These are phyloP conservation scores for Lodderomyces orthopsilosis DNA, from an alignment of 1,139 yeast species.

Conservation along the genomic window DNA sequence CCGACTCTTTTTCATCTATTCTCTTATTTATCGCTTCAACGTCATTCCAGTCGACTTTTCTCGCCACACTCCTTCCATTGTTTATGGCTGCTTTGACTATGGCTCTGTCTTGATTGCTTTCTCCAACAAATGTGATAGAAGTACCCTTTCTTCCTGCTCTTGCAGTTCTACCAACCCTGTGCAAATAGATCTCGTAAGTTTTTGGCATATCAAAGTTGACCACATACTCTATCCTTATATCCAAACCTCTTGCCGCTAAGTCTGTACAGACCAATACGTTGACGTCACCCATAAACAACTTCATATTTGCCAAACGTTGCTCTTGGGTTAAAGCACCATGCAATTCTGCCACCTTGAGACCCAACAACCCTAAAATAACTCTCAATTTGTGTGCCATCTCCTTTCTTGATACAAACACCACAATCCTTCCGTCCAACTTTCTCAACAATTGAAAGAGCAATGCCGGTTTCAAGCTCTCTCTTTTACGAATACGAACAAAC, in stretches of 20 bases:
- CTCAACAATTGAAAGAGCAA: constrained; percentile 69
- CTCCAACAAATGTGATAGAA: constrained; percentile 92
- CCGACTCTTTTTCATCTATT: constrained; percentile 56
- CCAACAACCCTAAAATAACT: constrained; percentile 79
- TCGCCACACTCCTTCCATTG: constrained; percentile 64
- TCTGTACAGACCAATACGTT: constrained; percentile 95
- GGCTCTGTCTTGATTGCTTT: constrained; percentile 74
- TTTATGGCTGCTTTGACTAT: constrained; percentile 86
- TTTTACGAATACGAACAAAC: constrained; percentile 88
- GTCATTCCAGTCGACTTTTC: constrained; percentile 83
- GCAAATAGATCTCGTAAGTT: constrained; percentile 83
- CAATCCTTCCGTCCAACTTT: constrained; percentile 68
- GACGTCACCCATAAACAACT: constrained; percentile 72
- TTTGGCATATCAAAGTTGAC: constrained; percentile 96
- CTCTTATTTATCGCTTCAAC: constrained; percentile 65
- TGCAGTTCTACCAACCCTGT: constrained; percentile 99
- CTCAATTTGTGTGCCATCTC: constrained; percentile 86
- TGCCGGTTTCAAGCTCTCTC: constrained; percentile 82
- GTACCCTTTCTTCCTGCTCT: constrained; percentile 98
- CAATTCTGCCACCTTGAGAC: constrained; percentile 84
- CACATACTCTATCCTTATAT: constrained; percentile 93
- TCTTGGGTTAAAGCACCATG: constrained; percentile 96
- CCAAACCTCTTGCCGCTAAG: constrained; percentile 98
- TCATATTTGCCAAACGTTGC: constrained; percentile 84
- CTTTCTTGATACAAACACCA: constrained; percentile 88